Base-by-base conservation (phyloP, 2,329 filamentous ascomycete genomes). In the Pseudogymnoascus sp. region DNA sequence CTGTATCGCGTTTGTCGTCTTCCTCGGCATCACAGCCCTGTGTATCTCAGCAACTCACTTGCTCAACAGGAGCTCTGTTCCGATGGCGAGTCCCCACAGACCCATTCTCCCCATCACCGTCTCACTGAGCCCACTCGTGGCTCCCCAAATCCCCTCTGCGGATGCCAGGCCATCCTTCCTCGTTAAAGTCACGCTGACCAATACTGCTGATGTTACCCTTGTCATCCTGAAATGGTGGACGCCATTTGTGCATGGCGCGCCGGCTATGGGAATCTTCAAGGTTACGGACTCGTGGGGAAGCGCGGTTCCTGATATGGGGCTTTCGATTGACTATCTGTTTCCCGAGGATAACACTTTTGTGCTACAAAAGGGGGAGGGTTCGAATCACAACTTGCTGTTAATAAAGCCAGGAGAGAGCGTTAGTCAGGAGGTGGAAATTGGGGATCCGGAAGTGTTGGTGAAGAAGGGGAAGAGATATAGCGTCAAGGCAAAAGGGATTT, bases 141-240 rank as follows among this genome's bases (percentile, higher is more conserved):
- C 44, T 31, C 6, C 44, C 13, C 27, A 51, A 13, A 9, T 10
- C n/a, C 7, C 27, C 44, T 29, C 44, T 12, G 4, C 13, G 17
- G 44, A 51, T 31, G 4, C 27, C 2, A 31, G n/a, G 27, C 44
- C 44, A 31, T 51, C 9, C n/a, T 60, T 68, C 33, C 62, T 60
- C 8, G 35, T 69, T 5, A 58, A 59, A 13, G 42, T 61, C 48
- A 64, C 48, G 1, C 61, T 74, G 17, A 61, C 66, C 27, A 76
- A 75, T 41, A 63, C 66, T 1, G 68, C 70, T 0, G 58, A 68
- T 4, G 58, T 67, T 2, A 61, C 70, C 12, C 61, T 75, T 12
- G 76, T 71, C 0, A 44, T 77, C 4, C 66, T 78, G 3, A 70
- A 66, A 63, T 78, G 75, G 75, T 71, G 68, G 2, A 74, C 69